Evolutionary conservation across 2,329 filamentous ascomycete species (phyloP), one percentile per base, ranked within the genome.

Genomic region (Aspergillus niger): DNA sequence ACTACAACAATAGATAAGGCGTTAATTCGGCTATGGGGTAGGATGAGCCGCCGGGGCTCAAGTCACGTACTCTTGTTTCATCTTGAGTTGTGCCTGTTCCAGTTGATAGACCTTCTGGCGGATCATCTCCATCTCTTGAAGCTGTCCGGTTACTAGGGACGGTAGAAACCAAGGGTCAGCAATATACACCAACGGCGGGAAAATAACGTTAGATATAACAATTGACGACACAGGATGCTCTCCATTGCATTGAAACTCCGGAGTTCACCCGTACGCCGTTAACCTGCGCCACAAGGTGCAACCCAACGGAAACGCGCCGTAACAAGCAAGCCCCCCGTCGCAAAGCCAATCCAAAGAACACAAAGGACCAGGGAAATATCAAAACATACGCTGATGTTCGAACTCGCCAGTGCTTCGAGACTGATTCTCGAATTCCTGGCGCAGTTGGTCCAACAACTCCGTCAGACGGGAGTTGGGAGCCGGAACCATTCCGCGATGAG

Each of bases 71-170:
- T 97, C 96, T 77, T 89, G 85, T 82, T 98, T 98, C 72, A 97
- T 87, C 56, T 86, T 87, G 70, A 94, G 85, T 72, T 98, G 95
- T 52, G 89, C 87, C 75, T 96, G 92, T 77, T 99, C 95, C 76
- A 99, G 87, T 69, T 91, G 87, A 73, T 92, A 97, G 62, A 99
- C 91, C 79, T 97, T 97, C 74, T 93, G 90, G 65, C 93, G 86
- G 53, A 99, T 92, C 72, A 97, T 86, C 75, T 97, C 91, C 85
- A 98, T 95, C 80, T 99, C 95, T 72, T 94, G 89, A 66, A 97
- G 89, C 76, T 99, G 95, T 53, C 88, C 86, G 60, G 91, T 88
- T 74, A 98, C 95, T 97, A 76, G 67, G 70, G 32, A 5, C 11
- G 11, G 32, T 36, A 36, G 32, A 36, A 59, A 58, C 61, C 61